Base-by-base conservation (phyloP, 352 stramenopile genomes). In the Phytophthora ramorum region DNA sequence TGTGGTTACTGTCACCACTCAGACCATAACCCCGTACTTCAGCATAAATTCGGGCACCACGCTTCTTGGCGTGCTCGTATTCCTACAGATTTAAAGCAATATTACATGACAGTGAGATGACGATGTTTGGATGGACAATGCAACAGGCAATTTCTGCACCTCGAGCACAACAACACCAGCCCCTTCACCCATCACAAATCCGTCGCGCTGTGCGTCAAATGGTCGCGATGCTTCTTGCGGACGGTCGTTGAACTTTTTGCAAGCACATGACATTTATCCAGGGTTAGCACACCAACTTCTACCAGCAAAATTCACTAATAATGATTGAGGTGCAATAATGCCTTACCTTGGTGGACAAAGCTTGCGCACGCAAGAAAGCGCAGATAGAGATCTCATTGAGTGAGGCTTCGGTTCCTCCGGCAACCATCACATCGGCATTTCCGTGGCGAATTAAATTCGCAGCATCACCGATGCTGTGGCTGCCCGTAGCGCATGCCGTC, bases 161-260 rank as follows among this genome's bases (percentile, higher is more conserved):
- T 92, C 82, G 0, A 91, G 66, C 14, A 95, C 76, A 44, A 92
- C 70, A 10, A 95, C 72, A 12, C 83, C 81, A 32, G 83, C 81
- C 10, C 85, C 83, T 79, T 94, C 84, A 49, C 95, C 96, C 83
- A 99, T 98, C 14, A 99, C 96, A 72, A 99, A 99, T 30, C 98
- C 98, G 71, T 98, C 87, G 37, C 98, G 86, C 9, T 93, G 58
- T 2, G 76, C 71, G 76, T 99, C 97, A 73, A 99, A 99, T 13
- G 97, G 98, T 14, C 97, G 79, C 7, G 96, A 98, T 35, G 93
- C 94, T 68, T 91, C 64, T 19, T 82, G 59, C 4, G 95, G 91
- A 10, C 78, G 81, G 53, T 99, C 97, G 57, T 99, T 99, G 66
- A 98, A 98, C 84, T 95, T 47, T 19, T 35, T 4, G 4, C 19